A percentile compares a stretch with the other conserved stretches of the same genome.
Evolutionary conservation across 2,329 filamentous ascomycete genomes (phyloP).

Genomic region (Xylariomycetidae sp.): DNA sequence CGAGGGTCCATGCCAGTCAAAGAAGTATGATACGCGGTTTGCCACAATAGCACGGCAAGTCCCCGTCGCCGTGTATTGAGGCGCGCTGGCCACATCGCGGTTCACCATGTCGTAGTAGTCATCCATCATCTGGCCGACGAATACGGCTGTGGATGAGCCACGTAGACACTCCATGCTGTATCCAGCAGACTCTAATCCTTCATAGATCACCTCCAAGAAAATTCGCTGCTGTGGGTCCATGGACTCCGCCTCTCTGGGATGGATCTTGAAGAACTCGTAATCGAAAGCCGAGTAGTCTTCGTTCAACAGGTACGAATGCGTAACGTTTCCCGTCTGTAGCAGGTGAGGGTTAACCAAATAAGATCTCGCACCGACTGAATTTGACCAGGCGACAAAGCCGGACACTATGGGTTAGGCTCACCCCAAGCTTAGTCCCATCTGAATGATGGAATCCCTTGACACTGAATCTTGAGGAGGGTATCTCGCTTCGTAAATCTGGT

Average conservation of each 20-base stretch:
- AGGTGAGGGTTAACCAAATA: too few species aligned
- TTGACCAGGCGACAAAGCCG: too few species aligned
- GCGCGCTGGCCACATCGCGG: conserved; percentile 9
- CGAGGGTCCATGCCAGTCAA: conserved; percentile 32
- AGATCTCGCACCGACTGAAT: too few species aligned
- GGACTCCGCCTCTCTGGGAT: neutral
- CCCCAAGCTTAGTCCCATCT: neutral
- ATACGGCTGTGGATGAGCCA: conserved; percentile 4
- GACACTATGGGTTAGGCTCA: too few species aligned
- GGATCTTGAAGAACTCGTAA: neutral
- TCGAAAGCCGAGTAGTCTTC: neutral
- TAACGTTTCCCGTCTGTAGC: too few species aligned
- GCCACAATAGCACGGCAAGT: conserved; percentile 31
- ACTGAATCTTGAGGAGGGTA: neutral
- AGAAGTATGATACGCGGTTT: conserved; percentile 24
- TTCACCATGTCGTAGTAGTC: conserved; percentile 8
- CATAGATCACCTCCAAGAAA: conserved; percentile 3
- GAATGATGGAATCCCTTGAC: neutral
- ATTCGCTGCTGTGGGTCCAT: conserved; percentile 3
- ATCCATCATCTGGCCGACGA: conserved; percentile 3
- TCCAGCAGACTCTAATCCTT: conserved; percentile 3
- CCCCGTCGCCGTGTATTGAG: conserved; percentile 13
- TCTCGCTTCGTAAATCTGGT: too few species aligned
- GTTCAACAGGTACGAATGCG: neutral
- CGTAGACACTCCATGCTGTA: conserved; percentile 1